Evolutionary conservation across 2,329 filamentous ascomycete species (phyloP).

Genomic region (Myriangium duriaei): DNA sequence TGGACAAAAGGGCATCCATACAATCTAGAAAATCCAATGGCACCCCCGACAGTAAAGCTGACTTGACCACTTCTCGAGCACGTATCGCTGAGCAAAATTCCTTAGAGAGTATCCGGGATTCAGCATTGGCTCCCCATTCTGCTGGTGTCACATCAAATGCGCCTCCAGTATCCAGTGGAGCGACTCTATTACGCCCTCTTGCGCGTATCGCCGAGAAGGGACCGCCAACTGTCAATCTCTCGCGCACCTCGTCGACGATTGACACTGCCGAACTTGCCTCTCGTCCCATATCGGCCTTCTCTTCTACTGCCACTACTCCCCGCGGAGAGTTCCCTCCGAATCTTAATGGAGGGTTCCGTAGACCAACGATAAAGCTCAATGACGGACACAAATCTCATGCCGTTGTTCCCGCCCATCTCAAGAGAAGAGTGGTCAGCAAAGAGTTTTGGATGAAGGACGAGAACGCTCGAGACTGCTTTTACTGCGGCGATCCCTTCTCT

Average conservation of each 20-base stretch:
- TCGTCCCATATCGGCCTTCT: conserved; percentile 14
- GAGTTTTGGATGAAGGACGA: conserved; percentile 99
- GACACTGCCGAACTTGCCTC: conserved; percentile 25
- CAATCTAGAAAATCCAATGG: conserved; percentile 7
- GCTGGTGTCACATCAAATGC: conserved; percentile 1
- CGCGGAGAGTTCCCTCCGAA: conserved; percentile 10
- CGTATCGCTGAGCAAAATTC: conserved; percentile 6
- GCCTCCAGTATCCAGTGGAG: conserved; percentile 17
- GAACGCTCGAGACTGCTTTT: conserved; percentile 93
- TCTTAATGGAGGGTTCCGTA: conserved; percentile 10
- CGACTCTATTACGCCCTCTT: not conserved
- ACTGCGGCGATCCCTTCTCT: conserved; percentile 79
- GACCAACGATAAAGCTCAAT: conserved; percentile 1
- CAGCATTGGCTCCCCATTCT: not conserved
- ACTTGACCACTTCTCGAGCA: not conserved
- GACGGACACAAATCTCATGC: conserved; percentile 2
- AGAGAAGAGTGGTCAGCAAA: conserved; percentile 77
- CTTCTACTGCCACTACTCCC: conserved; percentile 5
- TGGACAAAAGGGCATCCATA: conserved; percentile 3
- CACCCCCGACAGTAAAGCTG: conserved; percentile 7
- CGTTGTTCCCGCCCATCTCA: conserved; percentile 48
- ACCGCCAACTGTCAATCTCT: conserved; percentile 33
- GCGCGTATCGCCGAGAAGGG: conserved; percentile 8
- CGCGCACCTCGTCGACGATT: conserved; percentile 32
- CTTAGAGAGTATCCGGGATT: conserved; percentile 4